phyloP scores from a whole-genome alignment of 208 protist species.

The Trypanosoma rangeli region DNA sequence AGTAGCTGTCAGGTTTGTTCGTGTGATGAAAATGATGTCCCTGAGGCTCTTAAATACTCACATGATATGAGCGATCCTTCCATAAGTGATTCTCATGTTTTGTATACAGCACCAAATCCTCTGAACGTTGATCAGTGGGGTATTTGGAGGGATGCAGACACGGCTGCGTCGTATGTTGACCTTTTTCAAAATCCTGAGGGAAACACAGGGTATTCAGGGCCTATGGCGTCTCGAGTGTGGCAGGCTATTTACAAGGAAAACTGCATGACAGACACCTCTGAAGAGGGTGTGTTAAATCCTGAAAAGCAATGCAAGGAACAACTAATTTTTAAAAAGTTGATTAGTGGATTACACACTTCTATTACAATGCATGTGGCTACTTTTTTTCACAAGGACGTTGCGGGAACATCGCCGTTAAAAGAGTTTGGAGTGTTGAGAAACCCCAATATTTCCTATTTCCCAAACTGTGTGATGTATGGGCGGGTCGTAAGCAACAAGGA shows the following conservation, averaged over 20 bases:
- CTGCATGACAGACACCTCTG: conserved; percentile 37
- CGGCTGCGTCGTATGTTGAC: conserved; percentile 74
- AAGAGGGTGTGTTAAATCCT: not conserved
- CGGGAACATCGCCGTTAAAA: conserved; percentile 56
- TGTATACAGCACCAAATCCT: conserved; percentile 26
- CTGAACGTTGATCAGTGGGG: conserved; percentile 61
- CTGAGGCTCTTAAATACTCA: conserved; percentile 49
- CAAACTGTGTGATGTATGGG: conserved; percentile 85
- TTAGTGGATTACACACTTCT: conserved; percentile 89
- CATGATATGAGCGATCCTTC: conserved; percentile 81
- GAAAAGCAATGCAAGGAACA: conserved; percentile 55
- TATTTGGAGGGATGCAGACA: conserved; percentile 40
- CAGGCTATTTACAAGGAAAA: conserved; percentile 86
- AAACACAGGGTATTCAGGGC: conserved; percentile 86
- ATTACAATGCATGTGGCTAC: conserved; percentile 86
- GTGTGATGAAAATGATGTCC: conserved; percentile 75
- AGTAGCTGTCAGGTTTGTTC: conserved; percentile 83
- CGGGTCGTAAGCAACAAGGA: conserved; percentile 54
- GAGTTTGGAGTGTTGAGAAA: conserved; percentile 65
- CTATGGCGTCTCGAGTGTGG: conserved; percentile 75
- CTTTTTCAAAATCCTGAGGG: conserved; percentile 79
- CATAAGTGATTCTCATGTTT: conserved; percentile 36
- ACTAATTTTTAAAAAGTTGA: conserved; percentile 53
- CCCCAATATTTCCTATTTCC: conserved; percentile 78
- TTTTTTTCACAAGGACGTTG: conserved; percentile 79